phyloP scores from a whole-genome alignment of 148 eudicot species.

The Persicaria tinctoria region DNA sequence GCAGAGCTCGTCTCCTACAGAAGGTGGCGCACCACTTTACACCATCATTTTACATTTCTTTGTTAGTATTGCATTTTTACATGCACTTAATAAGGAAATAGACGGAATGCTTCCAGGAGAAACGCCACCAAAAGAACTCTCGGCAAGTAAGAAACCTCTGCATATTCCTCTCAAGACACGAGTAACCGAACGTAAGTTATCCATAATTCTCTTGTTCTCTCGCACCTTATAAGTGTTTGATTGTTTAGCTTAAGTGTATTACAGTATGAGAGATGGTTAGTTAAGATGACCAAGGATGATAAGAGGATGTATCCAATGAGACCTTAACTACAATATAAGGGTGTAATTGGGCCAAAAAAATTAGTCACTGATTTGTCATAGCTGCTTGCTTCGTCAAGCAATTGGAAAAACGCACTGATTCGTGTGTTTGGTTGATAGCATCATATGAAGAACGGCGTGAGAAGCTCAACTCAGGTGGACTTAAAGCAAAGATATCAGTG shows the following conservation, averaged over 20 bases:
- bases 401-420: not conserved
- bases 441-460: constrained; percentile 40
- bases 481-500: not conserved
- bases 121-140: constrained; percentile 15
- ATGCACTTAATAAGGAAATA: not conserved
- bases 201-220: not conserved
- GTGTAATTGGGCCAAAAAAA: not conserved
- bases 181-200: constrained; percentile 76
- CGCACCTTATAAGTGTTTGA: not conserved
- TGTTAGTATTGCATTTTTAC: not conserved
- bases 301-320: not conserved
- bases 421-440: constrained; percentile 21
- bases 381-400: not conserved
- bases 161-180: constrained; percentile 60
- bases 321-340: not conserved
- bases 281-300: not conserved
- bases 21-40: constrained; percentile 23
- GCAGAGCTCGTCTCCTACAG: constrained; percentile 31
- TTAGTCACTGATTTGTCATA: not conserved
- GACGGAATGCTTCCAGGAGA: constrained; percentile 32
- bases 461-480: constrained; percentile 21
- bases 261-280: not conserved
- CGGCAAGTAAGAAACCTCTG: constrained; percentile 30
- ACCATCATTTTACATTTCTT: not conserved
- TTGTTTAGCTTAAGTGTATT: not conserved